These are phyloP conservation scores for Aspergillus thermomutatus DNA, from an alignment of 2,329 filamentous ascomycete species.

Conservation along the genomic window DNA sequence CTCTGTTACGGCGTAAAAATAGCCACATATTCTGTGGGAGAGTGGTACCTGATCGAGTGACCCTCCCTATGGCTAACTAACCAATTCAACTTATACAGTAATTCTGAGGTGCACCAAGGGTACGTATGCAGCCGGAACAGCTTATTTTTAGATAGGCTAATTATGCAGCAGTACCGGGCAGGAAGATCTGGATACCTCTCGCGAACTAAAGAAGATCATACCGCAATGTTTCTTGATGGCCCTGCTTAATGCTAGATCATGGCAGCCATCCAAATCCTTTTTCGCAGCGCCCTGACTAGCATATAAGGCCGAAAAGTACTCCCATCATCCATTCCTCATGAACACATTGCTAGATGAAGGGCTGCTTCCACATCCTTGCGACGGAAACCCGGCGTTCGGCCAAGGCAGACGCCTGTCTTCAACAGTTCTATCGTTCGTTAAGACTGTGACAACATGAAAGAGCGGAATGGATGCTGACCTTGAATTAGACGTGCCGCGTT, in stretches of 20 bases:
- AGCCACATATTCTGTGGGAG: not conserved
- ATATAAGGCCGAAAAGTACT: not conserved
- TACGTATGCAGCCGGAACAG: too few species aligned
- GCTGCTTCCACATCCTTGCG: slow-evolving; percentile 20
- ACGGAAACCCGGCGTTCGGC: slow-evolving; percentile 23
- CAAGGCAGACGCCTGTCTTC: slow-evolving; percentile 19
- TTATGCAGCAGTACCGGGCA: too few species aligned
- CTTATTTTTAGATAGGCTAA: too few species aligned
- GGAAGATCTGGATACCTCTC: too few species aligned
- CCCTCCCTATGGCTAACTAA: too few species aligned
- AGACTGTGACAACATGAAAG: not conserved
- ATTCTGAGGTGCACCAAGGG: too few species aligned
- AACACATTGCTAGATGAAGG: slow-evolving; percentile 5
- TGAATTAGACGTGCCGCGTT: slow-evolving; percentile 17
- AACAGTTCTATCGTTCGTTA: slow-evolving; percentile 17
- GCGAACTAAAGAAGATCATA: too few species aligned
- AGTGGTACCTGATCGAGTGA: too few species aligned
- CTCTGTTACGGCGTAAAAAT: not conserved
- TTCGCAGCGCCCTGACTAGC: too few species aligned
- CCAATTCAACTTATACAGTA: too few species aligned
- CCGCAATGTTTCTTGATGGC: not conserved
- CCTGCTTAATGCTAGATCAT: not conserved
- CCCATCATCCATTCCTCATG: not conserved
- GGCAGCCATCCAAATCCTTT: too few species aligned
- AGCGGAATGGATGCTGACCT: slow-evolving; percentile 3